A percentile compares a stretch with the other conserved stretches of the same genome.
Conservation (phyloP, 768 basidiomycete genomes). For the Russula earlei region DNA sequence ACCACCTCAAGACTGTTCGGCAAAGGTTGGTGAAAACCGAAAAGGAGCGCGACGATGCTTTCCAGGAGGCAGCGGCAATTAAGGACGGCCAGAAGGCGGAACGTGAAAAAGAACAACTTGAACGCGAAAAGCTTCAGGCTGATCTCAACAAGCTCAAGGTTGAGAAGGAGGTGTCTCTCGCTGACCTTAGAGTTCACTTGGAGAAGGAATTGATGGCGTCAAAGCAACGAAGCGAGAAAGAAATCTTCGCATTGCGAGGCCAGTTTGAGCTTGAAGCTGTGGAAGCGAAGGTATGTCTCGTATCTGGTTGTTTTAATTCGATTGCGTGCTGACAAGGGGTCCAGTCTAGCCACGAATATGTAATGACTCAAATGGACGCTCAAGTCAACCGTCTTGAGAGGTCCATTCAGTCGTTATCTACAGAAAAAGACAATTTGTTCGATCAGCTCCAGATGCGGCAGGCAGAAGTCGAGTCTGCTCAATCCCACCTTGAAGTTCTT, state of each 20-base stretch:
- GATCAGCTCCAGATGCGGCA: slow-evolving; percentile 82
- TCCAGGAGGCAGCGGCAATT: slow-evolving; percentile 49
- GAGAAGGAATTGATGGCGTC: slow-evolving; percentile 57
- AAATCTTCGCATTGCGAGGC: slow-evolving; percentile 49
- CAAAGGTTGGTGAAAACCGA: slow-evolving; percentile 96
- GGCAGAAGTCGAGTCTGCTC: slow-evolving; percentile 81
- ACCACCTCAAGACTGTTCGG: slow-evolving; percentile 86
- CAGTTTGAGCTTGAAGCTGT: slow-evolving; percentile 74
- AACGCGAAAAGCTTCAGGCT: slow-evolving; percentile 44
- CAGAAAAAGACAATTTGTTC: slow-evolving; percentile 74
- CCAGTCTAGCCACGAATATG: slow-evolving; percentile 62
- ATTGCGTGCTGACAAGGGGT: slow-evolving; percentile 11
- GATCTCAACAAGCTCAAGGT: slow-evolving; percentile 53
- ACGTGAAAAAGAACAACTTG: slow-evolving; percentile 34
- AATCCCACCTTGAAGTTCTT: slow-evolving; percentile 62
- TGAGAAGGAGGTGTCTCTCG: slow-evolving; percentile 54
- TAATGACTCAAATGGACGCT: slow-evolving; percentile 46
- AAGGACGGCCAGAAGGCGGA: slow-evolving; percentile 44
- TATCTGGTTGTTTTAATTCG: background rate
- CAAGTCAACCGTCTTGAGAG: slow-evolving; percentile 63
- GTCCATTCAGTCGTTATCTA: slow-evolving; percentile 55
- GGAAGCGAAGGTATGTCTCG: slow-evolving; percentile 53
- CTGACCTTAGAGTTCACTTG: slow-evolving; percentile 54
- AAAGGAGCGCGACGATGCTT: slow-evolving; percentile 78
- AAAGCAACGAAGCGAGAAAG: slow-evolving; percentile 68